A percentile compares a stretch with the other conserved stretches of the same genome.
Conservation (phyloP, 1,139 yeast genomes). For the Yamadazyma blattariae region DNA sequence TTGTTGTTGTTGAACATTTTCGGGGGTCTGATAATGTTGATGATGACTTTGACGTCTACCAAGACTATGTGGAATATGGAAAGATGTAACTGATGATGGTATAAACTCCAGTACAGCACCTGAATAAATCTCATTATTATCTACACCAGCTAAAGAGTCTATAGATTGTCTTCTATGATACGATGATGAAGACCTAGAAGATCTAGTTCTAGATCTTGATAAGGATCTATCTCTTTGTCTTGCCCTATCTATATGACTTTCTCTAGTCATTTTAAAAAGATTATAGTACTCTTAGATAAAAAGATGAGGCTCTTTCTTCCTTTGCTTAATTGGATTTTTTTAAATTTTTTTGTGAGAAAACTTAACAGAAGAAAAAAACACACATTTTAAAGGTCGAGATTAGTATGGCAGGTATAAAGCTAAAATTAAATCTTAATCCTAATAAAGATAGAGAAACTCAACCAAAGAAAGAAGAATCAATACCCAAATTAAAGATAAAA, state of each 20-base stretch:
- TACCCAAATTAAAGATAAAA: conserved; percentile 21
- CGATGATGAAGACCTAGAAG: conserved; percentile 7
- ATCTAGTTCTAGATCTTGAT: conserved; percentile 1
- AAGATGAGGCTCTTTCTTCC: no score
- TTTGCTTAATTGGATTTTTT: no score
- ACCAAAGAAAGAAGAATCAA: background rate
- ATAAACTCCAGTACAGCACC: conserved; percentile 89
- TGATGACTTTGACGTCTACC: conserved; percentile 13
- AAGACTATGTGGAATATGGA: conserved; percentile 69
- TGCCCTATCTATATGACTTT: no score
- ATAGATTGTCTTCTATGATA: conserved; percentile 21
- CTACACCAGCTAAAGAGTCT: conserved; percentile 41
- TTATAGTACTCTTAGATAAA: no score
- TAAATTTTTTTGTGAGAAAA: no score
- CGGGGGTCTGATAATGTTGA: background rate
- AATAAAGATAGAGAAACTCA: conserved; percentile 11
- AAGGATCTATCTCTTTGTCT: background rate
- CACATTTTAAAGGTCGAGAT: no score
- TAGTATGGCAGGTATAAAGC: conserved; percentile 9
- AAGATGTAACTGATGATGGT: conserved; percentile 86
- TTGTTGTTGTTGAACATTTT: background rate
- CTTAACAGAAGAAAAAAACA: no score
- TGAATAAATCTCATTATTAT: conserved; percentile 70
- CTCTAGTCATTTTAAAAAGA: no score
- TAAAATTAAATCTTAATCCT: conserved; percentile 20